Evolutionary conservation across 108 stramenopile genomes (phyloP), one percentile per base, ranked within the genome.

Genomic region (Fragilaria crotonensis): DNA sequence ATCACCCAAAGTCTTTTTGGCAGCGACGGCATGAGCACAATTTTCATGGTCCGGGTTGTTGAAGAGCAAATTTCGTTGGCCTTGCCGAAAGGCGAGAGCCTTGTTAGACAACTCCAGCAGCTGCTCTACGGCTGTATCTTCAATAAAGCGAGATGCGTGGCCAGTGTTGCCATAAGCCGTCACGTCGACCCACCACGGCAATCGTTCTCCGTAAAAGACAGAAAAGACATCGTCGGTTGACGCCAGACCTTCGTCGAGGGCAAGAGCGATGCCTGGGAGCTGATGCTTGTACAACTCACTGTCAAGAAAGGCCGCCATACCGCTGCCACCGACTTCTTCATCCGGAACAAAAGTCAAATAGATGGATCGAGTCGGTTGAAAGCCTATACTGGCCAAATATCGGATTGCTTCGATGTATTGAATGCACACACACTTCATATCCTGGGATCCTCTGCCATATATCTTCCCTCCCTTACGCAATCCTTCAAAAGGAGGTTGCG

Each of bases 361-460:
- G 29, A 90, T 75, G 9, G 60, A 50, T 4, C 89, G 75, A 45
- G 65, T 61, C 0, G 89, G 89, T 33, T 50, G 31, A 63, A 63
- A 88, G 1, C 51, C 60, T 5, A 61, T 17, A 0, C 45, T 27
- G 22, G 63, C 47, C 21, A 83, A 32, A 30, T 68, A 63, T 3
- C 75, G 66, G 41, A 97, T 62, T 11, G 93, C 92, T 58, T 86
- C 87, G 29, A 98, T 78, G 63, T 98, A 98, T 70, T 98, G 97
- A 5, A 93, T 71, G 47, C 90, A 93, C 9, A 98, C 97, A 73
- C 92, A 94, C 63, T 97, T 97, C 96, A 97, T 97, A 70, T 96
- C 95, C 71, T 96, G 95, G 18, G 94, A 69, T 3, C 97, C 97
- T 46, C 94, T 81, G 22, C 95, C 97, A 66, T 93, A 96, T 7